These are phyloP conservation scores for Ramularia endophylla DNA, from an alignment of 2,329 filamentous ascomycete species.

Conservation along the genomic window DNA sequence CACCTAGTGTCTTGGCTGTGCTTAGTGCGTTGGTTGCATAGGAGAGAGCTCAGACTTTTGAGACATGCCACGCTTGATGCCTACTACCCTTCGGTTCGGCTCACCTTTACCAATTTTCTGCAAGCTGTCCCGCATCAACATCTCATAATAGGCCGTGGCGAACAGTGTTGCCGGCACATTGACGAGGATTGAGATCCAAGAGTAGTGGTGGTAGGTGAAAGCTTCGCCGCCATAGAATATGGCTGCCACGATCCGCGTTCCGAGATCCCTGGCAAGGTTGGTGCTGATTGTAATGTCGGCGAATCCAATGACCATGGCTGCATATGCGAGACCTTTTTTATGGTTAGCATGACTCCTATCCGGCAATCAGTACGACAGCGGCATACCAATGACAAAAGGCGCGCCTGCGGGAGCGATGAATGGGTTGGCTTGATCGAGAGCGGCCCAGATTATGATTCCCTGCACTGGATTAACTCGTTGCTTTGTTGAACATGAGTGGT, in stretches of 20 bases:
- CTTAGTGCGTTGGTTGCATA: no score
- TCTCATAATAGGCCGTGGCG: slow-evolving; percentile 50
- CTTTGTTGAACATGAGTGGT: not conserved
- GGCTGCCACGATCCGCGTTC: slow-evolving; percentile 53
- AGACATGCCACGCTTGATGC: no score
- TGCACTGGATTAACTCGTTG: slow-evolving; percentile 10
- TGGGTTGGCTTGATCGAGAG: slow-evolving; percentile 53
- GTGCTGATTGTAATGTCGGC: slow-evolving; percentile 50
- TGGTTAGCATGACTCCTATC: no score
- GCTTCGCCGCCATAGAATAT: slow-evolving; percentile 52
- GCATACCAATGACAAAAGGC: slow-evolving; percentile 52
- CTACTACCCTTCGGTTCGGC: no score
- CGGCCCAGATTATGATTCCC: slow-evolving; percentile 53
- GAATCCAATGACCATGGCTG: slow-evolving; percentile 49
- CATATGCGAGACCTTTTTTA: slow-evolving; percentile 52
- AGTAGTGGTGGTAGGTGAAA: slow-evolving; percentile 44
- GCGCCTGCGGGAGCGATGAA: slow-evolving; percentile 46
- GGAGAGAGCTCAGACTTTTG: no score
- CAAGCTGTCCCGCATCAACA: slow-evolving; percentile 50
- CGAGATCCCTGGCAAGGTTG: slow-evolving; percentile 54
- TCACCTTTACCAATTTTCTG: slow-evolving; percentile 47
- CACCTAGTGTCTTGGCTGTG: no score
- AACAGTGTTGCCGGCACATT: slow-evolving; percentile 54
- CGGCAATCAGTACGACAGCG: no score
- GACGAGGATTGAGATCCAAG: slow-evolving; percentile 50